Percentiles rank a stretch among this genome's conserved stretches.
Conservation (phyloP, 1,139 yeast genomes). For the Sugiyamaella neomexicana region DNA sequence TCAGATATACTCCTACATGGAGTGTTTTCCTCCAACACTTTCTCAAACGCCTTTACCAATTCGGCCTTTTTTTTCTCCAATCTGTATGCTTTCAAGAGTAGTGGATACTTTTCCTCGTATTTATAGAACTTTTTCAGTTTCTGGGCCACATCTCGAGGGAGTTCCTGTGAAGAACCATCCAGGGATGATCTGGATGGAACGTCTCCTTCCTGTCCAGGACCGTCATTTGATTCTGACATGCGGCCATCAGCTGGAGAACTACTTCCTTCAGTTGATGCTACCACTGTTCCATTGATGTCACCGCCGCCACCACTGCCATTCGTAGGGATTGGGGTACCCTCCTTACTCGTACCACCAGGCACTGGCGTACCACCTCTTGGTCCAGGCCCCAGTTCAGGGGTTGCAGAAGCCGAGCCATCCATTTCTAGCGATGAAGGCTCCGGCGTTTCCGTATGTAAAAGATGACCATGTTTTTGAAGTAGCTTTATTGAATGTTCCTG, state of each 20-base stretch:
- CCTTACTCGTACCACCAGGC: neutral
- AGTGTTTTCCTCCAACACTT: conserved; percentile 70
- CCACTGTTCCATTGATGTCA: no score
- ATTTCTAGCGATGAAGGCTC: conserved; percentile 32
- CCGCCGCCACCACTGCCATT: neutral
- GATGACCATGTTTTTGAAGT: conserved; percentile 33
- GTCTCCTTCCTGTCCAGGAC: neutral
- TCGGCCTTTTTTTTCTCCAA: conserved; percentile 69
- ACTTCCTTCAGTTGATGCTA: neutral
- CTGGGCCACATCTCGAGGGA: conserved; percentile 57
- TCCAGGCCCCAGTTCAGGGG: neutral
- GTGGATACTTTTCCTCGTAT: conserved; percentile 87
- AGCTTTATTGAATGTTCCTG: conserved; percentile 27
- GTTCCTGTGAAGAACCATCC: conserved; percentile 28
- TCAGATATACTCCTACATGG: conserved; percentile 78
- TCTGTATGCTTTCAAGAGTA: conserved; percentile 76
- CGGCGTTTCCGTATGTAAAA: conserved; percentile 35
- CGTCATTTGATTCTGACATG: conserved; percentile 1
- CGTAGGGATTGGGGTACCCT: neutral
- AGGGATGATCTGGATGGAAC: neutral
- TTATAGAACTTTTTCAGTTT: conserved; percentile 76
- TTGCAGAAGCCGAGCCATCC: conserved; percentile 12
- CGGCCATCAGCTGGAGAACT: neutral
- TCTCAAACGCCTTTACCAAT: conserved; percentile 66
- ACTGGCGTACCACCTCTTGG: conserved; percentile 12